A percentile compares a stretch with the other conserved stretches of the same genome.
These are phyloP conservation scores for Cladorrhinum sp. DNA, from an alignment of 2,329 filamentous ascomycete species.

Conservation along the genomic window DNA sequence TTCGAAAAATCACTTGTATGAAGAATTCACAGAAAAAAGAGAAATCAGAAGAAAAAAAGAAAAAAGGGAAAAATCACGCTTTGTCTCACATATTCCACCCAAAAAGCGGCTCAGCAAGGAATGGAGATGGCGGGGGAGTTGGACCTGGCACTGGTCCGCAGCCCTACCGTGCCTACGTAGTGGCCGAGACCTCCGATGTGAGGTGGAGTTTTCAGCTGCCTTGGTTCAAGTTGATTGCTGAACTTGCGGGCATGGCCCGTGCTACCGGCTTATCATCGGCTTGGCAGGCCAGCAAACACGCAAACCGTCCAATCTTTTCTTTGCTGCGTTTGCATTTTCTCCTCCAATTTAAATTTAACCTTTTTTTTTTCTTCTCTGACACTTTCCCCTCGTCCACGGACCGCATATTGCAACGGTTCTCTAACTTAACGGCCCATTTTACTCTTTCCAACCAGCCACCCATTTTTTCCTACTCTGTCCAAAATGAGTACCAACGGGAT, in stretches of 20 bases:
- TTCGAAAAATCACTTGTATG: background rate
- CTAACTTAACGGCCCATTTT: background rate
- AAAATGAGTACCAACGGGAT: constrained; percentile 14
- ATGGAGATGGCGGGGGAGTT: background rate
- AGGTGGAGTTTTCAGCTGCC: constrained; percentile 23
- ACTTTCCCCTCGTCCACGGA: background rate
- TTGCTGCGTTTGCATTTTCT: background rate
- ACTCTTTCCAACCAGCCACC: background rate
- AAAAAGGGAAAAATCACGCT: background rate
- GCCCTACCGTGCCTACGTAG: constrained; percentile 18
- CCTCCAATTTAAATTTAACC: background rate
- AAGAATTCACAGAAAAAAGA: too few species aligned
- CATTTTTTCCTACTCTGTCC: background rate
- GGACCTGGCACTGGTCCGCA: constrained; percentile 1
- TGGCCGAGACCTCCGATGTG: constrained; percentile 7
- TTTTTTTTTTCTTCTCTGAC: background rate
- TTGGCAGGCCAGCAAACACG: constrained; percentile 9
- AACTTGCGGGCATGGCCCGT: constrained; percentile 13
- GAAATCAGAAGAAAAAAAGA: background rate
- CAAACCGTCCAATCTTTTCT: background rate
- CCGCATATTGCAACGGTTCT: background rate
- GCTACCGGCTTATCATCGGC: constrained; percentile 11
- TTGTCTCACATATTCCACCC: background rate
- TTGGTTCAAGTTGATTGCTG: constrained; percentile 8
- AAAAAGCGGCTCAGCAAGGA: background rate